Conservation (phyloP, 176 grass and related monocot species). For the Bothriochloa decipiens region DNA sequence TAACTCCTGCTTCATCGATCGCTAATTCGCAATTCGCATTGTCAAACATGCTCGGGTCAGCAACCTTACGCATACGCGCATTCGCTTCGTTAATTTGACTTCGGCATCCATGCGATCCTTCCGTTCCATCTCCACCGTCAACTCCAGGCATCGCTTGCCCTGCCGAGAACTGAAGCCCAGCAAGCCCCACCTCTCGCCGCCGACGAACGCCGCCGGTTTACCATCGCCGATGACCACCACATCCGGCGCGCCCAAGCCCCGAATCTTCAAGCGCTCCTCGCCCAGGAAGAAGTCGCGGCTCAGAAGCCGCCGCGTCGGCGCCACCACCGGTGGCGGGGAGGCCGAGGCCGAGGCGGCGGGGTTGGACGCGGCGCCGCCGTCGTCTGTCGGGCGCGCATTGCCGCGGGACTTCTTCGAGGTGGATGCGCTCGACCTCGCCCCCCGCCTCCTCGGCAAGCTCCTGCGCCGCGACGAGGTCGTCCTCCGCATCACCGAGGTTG, state of each 20-base stretch:
- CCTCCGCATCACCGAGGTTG: constrained; percentile 92
- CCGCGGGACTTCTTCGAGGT: constrained; percentile 74
- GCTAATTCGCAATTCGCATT: not conserved
- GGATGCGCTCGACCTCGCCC: constrained; percentile 84
- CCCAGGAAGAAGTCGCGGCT: constrained; percentile 41
- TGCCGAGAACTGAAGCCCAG: too few relatives aligned
- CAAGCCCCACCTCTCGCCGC: not conserved
- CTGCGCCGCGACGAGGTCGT: constrained; percentile 79
- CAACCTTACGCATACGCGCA: not conserved
- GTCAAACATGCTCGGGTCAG: not conserved
- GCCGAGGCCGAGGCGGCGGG: not conserved
- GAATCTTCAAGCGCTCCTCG: constrained; percentile 66
- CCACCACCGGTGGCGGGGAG: constrained; percentile 4
- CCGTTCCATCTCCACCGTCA: constrained; percentile 47
- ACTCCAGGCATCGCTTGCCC: too few relatives aligned
- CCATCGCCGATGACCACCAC: constrained; percentile 40
- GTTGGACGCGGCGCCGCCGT: not conserved
- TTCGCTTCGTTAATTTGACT: not conserved
- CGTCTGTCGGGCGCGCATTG: constrained; percentile 33
- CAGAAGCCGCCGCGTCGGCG: constrained; percentile 29
- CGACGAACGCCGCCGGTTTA: not conserved
- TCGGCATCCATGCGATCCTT: not conserved
- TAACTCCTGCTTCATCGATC: not conserved
- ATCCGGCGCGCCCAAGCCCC: constrained; percentile 6
- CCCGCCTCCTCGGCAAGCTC: constrained; percentile 87